Conservation (phyloP, 768 basidiomycete species). For the Lentinus tigrinus region DNA sequence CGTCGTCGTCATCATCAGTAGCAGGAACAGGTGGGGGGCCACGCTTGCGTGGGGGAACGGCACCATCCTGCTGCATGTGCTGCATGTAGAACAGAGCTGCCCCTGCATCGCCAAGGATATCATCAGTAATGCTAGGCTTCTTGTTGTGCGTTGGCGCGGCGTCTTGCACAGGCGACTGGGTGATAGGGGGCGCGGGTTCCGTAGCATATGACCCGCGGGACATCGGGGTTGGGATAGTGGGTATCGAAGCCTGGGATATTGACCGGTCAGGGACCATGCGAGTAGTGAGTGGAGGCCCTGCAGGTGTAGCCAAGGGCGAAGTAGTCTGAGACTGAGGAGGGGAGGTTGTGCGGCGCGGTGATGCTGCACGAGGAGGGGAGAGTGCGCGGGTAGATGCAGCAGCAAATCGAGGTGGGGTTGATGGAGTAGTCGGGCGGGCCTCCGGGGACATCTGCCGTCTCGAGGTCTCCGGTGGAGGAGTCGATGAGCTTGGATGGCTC, state of each 20-base stretch:
- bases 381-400: neutral
- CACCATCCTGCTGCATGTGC: conserved; percentile 41
- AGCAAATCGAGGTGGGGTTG: conserved; percentile 10
- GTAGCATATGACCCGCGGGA: conserved; percentile 19
- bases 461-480: neutral
- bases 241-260: conserved; percentile 13
- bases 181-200: conserved; percentile 9
- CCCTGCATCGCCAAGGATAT: conserved; percentile 54
- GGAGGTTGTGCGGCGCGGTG: conserved; percentile 7
- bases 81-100: conserved; percentile 67
- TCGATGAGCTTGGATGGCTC: neutral
- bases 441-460: conserved; percentile 5
- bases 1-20: conserved; percentile 2
- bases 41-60: conserved; percentile 12
- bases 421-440: neutral
- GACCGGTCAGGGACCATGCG: conserved; percentile 14
- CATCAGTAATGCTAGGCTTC: conserved; percentile 26
- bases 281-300: neutral
- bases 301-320: neutral
- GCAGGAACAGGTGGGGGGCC: conserved; percentile 28
- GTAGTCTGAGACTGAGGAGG: neutral
- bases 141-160: conserved; percentile 14
- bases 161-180: conserved; percentile 22
- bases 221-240: conserved; percentile 7
- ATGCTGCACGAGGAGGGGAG: conserved; percentile 9